These are phyloP conservation scores for Chara braunii DNA, from an alignment of 139 green algal species.

Conservation along the genomic window DNA sequence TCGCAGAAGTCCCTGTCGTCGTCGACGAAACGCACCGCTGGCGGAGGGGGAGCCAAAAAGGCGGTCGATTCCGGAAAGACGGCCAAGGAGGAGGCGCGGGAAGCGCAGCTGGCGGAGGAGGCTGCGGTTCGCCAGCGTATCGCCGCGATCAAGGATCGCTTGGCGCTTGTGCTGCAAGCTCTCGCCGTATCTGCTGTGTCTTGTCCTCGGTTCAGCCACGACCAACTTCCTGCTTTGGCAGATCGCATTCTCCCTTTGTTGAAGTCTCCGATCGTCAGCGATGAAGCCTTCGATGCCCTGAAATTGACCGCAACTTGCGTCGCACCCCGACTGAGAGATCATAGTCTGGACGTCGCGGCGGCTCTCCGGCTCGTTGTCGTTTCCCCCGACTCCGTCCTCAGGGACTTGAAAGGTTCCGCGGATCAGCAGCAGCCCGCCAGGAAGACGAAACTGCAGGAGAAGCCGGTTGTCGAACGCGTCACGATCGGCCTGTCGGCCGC, in stretches of 20 bases:
- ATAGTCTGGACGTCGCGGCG: conserved; percentile 11
- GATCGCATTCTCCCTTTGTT: conserved; percentile 14
- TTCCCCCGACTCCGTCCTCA: background rate
- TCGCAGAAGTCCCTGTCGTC: too few relatives aligned
- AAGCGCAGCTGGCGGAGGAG: conserved; percentile 34
- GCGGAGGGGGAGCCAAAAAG: too few relatives aligned
- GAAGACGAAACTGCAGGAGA: too few relatives aligned
- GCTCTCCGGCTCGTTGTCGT: conserved; percentile 25
- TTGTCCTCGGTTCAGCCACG: conserved; percentile 23
- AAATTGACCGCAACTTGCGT: conserved; percentile 13
- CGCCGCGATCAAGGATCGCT: background rate
- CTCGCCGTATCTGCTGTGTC: conserved; percentile 20
- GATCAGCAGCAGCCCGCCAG: too few relatives aligned
- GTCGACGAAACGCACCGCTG: too few relatives aligned
- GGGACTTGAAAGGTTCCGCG: background rate
- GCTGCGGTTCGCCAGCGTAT: conserved; percentile 7
- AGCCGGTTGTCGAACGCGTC: conserved; percentile 21
- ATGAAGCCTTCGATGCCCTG: conserved; percentile 8
- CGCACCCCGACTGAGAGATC: background rate
- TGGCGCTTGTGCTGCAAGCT: conserved; percentile 16
- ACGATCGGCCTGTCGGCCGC: conserved; percentile 4
- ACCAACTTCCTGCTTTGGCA: conserved; percentile 29
- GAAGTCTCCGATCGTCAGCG: conserved; percentile 13
- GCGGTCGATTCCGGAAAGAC: too few relatives aligned
- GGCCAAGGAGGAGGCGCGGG: conserved; percentile 31